phyloP scores from a whole-genome alignment of 129 eudicot species.

The Daucus carota region DNA sequence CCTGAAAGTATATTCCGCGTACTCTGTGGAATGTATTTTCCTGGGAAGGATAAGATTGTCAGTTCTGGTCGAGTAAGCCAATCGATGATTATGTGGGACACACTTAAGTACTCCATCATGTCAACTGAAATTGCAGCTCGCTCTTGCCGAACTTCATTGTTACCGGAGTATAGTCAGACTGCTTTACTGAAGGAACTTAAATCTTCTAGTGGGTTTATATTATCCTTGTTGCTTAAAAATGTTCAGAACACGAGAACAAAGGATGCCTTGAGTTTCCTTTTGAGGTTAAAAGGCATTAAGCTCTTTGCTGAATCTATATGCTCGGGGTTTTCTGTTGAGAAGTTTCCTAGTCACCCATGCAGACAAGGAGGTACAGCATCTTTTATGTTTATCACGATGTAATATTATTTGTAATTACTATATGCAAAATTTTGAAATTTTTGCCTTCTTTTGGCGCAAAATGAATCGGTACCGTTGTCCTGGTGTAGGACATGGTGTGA shows the following conservation, averaged over 20 bases:
- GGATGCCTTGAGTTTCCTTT: slow-evolving; percentile 39
- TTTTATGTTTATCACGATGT: not conserved
- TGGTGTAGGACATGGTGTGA: not conserved
- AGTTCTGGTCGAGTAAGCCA: slow-evolving; percentile 68
- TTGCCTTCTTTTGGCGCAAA: not conserved
- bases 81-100: slow-evolving; percentile 82
- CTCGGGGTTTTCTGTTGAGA: slow-evolving; percentile 33
- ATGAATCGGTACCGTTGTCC: not conserved
- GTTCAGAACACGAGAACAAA: slow-evolving; percentile 45
- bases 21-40: slow-evolving; percentile 60
- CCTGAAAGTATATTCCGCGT: slow-evolving; percentile 49
- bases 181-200: slow-evolving; percentile 58
- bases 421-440: not conserved
- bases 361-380: slow-evolving; percentile 46
- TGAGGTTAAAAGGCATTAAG: slow-evolving; percentile 72
- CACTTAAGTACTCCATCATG: slow-evolving; percentile 74
- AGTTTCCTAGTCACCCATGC: slow-evolving; percentile 19
- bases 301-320: slow-evolving; percentile 69
- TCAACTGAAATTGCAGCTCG: slow-evolving; percentile 93
- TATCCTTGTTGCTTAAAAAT: slow-evolving; percentile 61
- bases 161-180: slow-evolving; percentile 44
- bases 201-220: slow-evolving; percentile 78
- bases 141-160: slow-evolving; percentile 38
- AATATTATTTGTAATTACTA: not conserved
- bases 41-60: slow-evolving; percentile 46